phyloP scores from a whole-genome alignment of 192 early-diverging fungal species.

The Diversispora epigaea region DNA sequence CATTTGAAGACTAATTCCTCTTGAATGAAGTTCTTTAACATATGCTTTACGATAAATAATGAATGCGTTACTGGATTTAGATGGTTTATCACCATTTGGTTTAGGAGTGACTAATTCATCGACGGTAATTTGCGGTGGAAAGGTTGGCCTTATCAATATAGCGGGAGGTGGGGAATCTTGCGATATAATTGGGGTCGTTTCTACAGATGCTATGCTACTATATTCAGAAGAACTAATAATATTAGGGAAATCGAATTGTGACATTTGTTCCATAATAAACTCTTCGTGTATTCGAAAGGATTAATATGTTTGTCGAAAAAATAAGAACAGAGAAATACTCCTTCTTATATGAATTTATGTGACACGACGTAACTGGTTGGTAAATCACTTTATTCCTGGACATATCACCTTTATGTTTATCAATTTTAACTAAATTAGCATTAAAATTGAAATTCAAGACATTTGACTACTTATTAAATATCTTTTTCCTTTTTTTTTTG shows the following conservation, averaged over 20 bases:
- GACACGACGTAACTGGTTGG: no score
- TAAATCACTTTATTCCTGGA: no score
- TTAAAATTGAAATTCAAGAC: no score
- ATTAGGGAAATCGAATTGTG: neutral
- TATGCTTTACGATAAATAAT: slow-evolving; percentile 5
- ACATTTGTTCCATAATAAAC: neutral
- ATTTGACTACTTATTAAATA: no score
- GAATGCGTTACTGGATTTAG: slow-evolving; percentile 3
- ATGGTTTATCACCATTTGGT: neutral
- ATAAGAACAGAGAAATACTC: no score
- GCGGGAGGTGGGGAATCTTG: neutral
- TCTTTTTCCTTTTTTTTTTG: no score
- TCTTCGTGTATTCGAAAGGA: no score
- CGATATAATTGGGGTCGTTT: neutral
- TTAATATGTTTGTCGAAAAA: no score
- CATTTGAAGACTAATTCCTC: neutral
- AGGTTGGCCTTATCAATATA: neutral
- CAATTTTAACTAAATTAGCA: no score
- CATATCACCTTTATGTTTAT: no score
- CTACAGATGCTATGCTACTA: neutral
- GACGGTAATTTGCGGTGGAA: neutral
- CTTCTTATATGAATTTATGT: no score
- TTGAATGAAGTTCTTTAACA: slow-evolving; percentile 1
- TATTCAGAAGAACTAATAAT: neutral
- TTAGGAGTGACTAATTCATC: slow-evolving; percentile 3